phyloP scores from a whole-genome alignment of 179 eudicot species.

The Gypsophila paniculata region DNA sequence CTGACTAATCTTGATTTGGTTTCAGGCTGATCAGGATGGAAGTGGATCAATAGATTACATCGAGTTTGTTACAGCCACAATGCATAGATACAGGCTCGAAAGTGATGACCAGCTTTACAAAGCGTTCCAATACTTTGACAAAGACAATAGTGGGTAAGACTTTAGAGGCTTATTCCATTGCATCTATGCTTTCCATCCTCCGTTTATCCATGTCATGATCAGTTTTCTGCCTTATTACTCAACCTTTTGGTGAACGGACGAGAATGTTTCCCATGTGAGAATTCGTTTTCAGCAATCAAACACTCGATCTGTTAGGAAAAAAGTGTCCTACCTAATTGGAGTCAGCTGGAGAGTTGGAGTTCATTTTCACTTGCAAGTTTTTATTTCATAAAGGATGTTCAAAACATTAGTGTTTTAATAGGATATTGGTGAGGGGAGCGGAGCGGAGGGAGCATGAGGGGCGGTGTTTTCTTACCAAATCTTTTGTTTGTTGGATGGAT shows the following conservation, averaged over 20 bases:
- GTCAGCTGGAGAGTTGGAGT: background rate
- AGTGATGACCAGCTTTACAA: constrained; percentile 48
- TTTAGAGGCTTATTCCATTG: background rate
- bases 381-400: too few relatives aligned
- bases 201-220: background rate
- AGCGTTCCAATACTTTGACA: constrained; percentile 51
- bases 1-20: background rate
- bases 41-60: constrained; percentile 53
- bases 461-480: too few relatives aligned
- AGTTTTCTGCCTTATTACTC: background rate
- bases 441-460: too few relatives aligned
- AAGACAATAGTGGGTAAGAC: constrained; percentile 48
- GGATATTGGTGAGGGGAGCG: too few relatives aligned
- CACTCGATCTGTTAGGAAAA: background rate
- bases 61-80: constrained; percentile 49
- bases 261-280: background rate
- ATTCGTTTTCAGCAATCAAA: background rate
- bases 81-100: constrained; percentile 50
- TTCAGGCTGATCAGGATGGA: constrained; percentile 56
- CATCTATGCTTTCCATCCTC: background rate
- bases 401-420: too few relatives aligned
- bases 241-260: background rate
- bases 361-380: too few relatives aligned
- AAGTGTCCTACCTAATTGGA: background rate
- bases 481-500: too few relatives aligned